Evolutionary conservation across 345 rosid species (phyloP).

Genomic region (Camelina sativa): DNA sequence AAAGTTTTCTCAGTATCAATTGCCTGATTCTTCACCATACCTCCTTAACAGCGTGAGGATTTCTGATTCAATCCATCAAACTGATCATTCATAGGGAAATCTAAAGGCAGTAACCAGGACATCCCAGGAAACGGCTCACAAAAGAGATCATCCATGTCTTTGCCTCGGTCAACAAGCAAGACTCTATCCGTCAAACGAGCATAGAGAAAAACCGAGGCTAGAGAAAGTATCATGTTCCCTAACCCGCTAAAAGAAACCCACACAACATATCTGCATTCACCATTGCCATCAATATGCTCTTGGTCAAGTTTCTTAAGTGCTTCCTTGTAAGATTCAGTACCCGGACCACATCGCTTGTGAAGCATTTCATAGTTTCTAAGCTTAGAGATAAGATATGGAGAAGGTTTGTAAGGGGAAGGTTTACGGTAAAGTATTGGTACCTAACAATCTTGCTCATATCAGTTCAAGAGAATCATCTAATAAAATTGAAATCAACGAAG

Average conservation of each 20-base stretch:
- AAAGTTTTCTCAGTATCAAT: constrained; percentile 10
- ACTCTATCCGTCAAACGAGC: constrained; percentile 51
- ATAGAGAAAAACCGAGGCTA: constrained; percentile 54
- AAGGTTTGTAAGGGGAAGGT: constrained; percentile 47
- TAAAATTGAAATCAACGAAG: neutral
- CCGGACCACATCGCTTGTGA: constrained; percentile 49
- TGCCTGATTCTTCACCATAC: constrained; percentile 35
- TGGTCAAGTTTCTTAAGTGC: constrained; percentile 40
- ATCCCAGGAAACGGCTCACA: constrained; percentile 48
- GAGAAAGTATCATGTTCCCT: constrained; percentile 53
- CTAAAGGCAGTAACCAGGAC: constrained; percentile 47
- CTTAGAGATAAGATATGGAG: constrained; percentile 47
- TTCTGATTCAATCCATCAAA: constrained; percentile 38
- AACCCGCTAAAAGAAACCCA: constrained; percentile 48
- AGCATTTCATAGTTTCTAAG: constrained; percentile 49
- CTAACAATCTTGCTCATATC: neutral
- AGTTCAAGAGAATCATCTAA: neutral
- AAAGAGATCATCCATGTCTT: constrained; percentile 49
- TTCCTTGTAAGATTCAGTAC: constrained; percentile 43
- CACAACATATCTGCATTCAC: constrained; percentile 50
- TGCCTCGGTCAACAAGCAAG: constrained; percentile 47
- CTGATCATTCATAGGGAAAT: constrained; percentile 39
- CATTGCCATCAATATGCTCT: constrained; percentile 24
- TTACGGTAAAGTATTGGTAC: constrained; percentile 39
- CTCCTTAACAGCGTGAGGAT: constrained; percentile 40